Evolutionary conservation across 345 rosid genomes (phyloP).

Genomic region (Hypericum androsaemum): DNA sequence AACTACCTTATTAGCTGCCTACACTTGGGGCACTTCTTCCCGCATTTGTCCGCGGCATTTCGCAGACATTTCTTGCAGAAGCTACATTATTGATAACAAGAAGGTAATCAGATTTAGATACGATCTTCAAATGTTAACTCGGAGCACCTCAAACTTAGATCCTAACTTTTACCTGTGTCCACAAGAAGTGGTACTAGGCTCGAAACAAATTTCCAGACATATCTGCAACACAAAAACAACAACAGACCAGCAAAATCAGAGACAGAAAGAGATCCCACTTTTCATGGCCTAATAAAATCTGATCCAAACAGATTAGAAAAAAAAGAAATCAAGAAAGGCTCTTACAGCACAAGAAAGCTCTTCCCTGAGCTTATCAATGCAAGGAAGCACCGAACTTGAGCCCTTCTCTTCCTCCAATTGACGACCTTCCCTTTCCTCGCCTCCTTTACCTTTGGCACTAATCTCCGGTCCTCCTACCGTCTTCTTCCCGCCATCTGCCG

Average conservation of each 20-base stretch:
- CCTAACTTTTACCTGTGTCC: constrained; percentile 63
- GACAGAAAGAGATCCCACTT: not conserved
- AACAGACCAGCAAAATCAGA: constrained; percentile 1
- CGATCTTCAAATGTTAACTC: not conserved
- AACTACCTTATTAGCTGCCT: constrained; percentile 72
- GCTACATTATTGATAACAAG: constrained; percentile 25
- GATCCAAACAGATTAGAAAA: not conserved
- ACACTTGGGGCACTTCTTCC: constrained; percentile 88
- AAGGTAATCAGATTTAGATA: not conserved
- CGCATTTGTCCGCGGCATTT: constrained; percentile 85
- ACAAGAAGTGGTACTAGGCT: constrained; percentile 89
- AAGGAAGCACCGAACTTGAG: constrained; percentile 33
- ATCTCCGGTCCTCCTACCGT: not conserved
- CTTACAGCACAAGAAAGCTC: constrained; percentile 94
- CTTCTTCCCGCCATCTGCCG: constrained; percentile 21
- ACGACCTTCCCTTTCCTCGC: constrained; percentile 11
- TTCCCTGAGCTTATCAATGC: constrained; percentile 74
- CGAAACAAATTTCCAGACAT: constrained; percentile 88
- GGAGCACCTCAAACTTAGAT: not conserved
- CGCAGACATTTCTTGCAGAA: constrained; percentile 82
- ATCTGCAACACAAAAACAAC: constrained; percentile 36
- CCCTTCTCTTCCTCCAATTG: constrained; percentile 16
- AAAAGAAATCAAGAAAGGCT: constrained; percentile 6
- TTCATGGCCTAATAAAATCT: constrained; percentile 2
- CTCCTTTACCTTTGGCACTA: constrained; percentile 14